phyloP scores from a whole-genome alignment of 1,284 basidiomycete species.

The Sutorius eximius region DNA sequence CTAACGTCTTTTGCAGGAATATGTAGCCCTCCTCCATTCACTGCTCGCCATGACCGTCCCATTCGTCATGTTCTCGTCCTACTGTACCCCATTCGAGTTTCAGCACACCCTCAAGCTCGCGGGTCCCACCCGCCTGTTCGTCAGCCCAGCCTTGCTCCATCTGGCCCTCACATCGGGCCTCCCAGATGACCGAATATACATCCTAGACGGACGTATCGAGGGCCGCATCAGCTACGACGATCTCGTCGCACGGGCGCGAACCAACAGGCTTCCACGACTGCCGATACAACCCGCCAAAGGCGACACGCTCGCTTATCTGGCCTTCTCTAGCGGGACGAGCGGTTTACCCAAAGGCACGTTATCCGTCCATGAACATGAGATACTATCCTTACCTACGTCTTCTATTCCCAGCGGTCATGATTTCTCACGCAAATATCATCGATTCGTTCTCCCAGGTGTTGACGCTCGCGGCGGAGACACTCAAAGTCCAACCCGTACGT shows the following conservation, averaged over 20 bases:
- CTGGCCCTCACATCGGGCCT: conserved; percentile 54
- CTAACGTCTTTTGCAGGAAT: conserved; percentile 51
- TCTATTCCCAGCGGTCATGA: conserved; percentile 61
- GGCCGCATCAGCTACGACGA: conserved; percentile 46
- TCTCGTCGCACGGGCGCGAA: conserved; percentile 44
- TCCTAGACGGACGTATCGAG: conserved; percentile 46
- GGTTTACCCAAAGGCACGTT: conserved; percentile 70
- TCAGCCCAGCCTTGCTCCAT: conserved; percentile 52
- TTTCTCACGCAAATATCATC: conserved; percentile 68
- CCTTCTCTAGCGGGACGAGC: conserved; percentile 78
- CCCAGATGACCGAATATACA: conserved; percentile 49
- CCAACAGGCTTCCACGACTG: conserved; percentile 41
- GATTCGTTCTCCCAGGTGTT: conserved; percentile 47
- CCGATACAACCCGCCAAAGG: conserved; percentile 47
- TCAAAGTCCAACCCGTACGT: conserved; percentile 27
- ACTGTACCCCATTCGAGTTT: conserved; percentile 67
- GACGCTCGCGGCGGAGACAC: conserved; percentile 33
- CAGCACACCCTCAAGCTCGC: conserved; percentile 55
- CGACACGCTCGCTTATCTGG: conserved; percentile 66
- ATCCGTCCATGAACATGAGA: background rate
- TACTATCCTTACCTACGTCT: background rate
- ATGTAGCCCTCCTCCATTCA: conserved; percentile 56
- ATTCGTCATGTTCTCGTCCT: conserved; percentile 61
- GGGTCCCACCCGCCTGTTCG: conserved; percentile 60
- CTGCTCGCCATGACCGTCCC: conserved; percentile 58